A percentile compares a stretch with the other conserved stretches of the same genome.
Evolutionary conservation across 306 rosid species (phyloP).

Genomic region (Astragalus membranaceus): DNA sequence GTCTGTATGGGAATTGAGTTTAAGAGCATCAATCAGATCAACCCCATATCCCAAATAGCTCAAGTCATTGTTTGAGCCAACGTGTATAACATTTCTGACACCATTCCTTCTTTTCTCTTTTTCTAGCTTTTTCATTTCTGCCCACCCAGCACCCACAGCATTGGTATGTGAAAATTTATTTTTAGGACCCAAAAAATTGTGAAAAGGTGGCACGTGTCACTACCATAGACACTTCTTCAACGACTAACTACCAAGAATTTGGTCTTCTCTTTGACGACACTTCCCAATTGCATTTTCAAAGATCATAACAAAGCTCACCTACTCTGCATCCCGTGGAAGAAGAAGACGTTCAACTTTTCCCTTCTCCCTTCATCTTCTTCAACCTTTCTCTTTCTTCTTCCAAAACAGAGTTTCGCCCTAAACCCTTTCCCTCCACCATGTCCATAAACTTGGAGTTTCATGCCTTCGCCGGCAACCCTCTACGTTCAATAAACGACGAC

Average conservation of each 20-base stretch:
- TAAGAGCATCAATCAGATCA: too few species aligned
- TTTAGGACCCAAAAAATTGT: not conserved
- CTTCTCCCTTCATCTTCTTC: not conserved
- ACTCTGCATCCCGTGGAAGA: conserved; percentile 5
- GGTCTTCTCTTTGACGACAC: not conserved
- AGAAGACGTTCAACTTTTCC: not conserved
- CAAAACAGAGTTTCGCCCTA: conserved; percentile 5
- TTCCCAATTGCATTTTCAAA: not conserved
- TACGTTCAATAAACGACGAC: conserved; percentile 36
- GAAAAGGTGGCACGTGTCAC: conserved; percentile 22
- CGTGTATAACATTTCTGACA: too few species aligned
- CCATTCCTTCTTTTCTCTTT: not conserved
- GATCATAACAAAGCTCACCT: not conserved
- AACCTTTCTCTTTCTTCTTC: conserved; percentile 1
- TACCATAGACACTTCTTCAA: not conserved
- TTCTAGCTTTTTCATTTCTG: not conserved
- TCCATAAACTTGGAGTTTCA: conserved; percentile 43
- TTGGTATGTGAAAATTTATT: too few species aligned
- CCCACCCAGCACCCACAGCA: too few species aligned
- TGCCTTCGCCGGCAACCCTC: conserved; percentile 67
- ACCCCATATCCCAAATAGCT: too few species aligned
- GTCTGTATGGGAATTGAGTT: too few species aligned
- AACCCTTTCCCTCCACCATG: conserved; percentile 35
- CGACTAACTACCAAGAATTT: not conserved
- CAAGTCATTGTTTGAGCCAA: too few species aligned